These are phyloP conservation scores for Rubia tinctorum DNA, from an alignment of 305 asterid species.

Conservation along the genomic window DNA sequence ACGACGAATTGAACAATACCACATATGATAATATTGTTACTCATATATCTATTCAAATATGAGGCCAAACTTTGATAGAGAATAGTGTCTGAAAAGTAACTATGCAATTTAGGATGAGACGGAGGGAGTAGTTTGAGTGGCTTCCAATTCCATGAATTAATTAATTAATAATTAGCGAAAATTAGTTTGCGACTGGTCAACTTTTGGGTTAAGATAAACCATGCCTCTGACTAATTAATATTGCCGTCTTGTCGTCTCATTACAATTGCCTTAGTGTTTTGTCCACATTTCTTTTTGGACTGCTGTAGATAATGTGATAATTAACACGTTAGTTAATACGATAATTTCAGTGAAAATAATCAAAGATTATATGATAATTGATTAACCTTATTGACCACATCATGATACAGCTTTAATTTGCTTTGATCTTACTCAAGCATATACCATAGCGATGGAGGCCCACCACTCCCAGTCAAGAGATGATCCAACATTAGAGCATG, in stretches of 20 bases:
- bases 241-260: conserved; percentile 5
- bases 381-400: neutral
- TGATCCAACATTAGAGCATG: neutral
- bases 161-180: neutral
- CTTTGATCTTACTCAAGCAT: neutral
- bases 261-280: neutral
- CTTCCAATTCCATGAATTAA: neutral
- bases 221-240: neutral
- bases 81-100: too few relatives aligned
- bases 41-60: too few relatives aligned
- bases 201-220: neutral
- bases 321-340: neutral
- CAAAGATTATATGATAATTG: neutral
- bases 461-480: neutral
- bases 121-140: conserved; percentile 1
- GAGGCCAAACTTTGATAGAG: too few relatives aligned
- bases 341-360: neutral
- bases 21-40: too few relatives aligned
- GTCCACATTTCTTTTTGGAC: conserved; percentile 7
- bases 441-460: neutral
- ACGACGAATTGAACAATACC: too few relatives aligned
- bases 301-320: neutral
- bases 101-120: too few relatives aligned
- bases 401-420: neutral
- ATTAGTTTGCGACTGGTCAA: conserved; percentile 2